Base-by-base conservation (phyloP, 192 early-diverging fungal species). In the Backusella westeae region DNA sequence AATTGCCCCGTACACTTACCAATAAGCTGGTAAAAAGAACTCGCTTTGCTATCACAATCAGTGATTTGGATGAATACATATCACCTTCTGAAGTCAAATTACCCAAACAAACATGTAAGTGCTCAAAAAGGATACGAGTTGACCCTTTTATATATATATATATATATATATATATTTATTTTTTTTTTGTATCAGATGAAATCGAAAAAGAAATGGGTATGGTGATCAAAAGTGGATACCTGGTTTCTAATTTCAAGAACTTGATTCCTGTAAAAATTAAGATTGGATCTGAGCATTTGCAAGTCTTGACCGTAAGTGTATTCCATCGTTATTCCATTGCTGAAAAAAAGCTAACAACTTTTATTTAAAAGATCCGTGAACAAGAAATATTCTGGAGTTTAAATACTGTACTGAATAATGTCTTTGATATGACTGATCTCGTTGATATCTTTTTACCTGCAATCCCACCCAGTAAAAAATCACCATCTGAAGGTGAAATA, bases 321-420 rank as follows among this genome's bases (percentile, higher is more conserved):
- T 29, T 29, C 26, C 10, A 14, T 56, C n/a, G 21, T 39, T 39
- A 26, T 23, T 21, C 10, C 12, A 8, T 21, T 14, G 38, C n/a
- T 44, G 12, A 10, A 29, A 21, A 53, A 63, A 12, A 14, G 0
- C 9, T 63, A 29, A 29, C 2, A 14, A 21, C 4, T 21, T 4
- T 6, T 56, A 6, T 56, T 21, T n/a, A 59, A 29, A 46, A 81
- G 80, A 53, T 71, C 4, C 76, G 80, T 6, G 70, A 93, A 65
- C 94, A 96, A 80, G 95, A 97, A 59, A 83, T 89, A 26, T 82
- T 95, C 38, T 83, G 85, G 74, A 94, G 93, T 3, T 81, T 92
- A 74, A 88, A 80, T 72, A 88, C 90, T 32, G 84, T 89, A 65
- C 86, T 96, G 59, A 95, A 96, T 77, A 95, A 98, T 71, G 90